These are phyloP conservation scores for Nannochloropsis salina DNA, from an alignment of 108 stramenopile species.

Conservation along the genomic window DNA sequence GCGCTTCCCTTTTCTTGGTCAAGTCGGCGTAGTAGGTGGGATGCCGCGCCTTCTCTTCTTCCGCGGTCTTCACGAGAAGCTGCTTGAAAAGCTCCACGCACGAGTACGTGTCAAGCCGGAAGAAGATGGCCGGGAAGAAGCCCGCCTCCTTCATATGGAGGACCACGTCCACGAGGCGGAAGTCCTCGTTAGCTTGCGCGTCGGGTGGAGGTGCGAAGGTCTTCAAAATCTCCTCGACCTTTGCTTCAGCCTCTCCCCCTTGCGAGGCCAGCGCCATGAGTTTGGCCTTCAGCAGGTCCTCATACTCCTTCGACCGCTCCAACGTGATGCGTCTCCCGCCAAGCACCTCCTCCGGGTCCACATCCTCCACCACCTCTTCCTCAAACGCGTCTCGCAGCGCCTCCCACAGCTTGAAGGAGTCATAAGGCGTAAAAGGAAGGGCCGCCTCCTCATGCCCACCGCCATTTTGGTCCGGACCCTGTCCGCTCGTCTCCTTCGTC, in stretches of 20 bases:
- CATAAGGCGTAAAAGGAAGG: conserved; percentile 87
- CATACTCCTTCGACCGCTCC: conserved; percentile 91
- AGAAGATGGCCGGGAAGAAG: conserved; percentile 89
- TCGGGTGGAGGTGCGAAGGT: conserved; percentile 25
- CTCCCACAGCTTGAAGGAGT: conserved; percentile 88
- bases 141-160: conserved; percentile 65
- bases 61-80: conserved; percentile 76
- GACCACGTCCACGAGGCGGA: conserved; percentile 17
- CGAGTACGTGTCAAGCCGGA: conserved; percentile 94
- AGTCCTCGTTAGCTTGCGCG: neutral
- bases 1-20: conserved; percentile 44
- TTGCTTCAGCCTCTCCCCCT: neutral
- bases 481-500: conserved; percentile 37
- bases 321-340: conserved; percentile 80
- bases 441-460: conserved; percentile 59
- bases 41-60: conserved; percentile 77
- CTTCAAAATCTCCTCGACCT: neutral
- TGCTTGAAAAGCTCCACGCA: conserved; percentile 94
- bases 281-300: conserved; percentile 76
- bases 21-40: conserved; percentile 66
- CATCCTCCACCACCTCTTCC: conserved; percentile 66
- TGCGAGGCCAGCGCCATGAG: conserved; percentile 68
- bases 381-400: conserved; percentile 61
- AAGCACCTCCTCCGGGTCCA: conserved; percentile 91
- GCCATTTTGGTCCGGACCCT: neutral